These are phyloP conservation scores for Coriaria nepalensis DNA, from an alignment of 306 rosid species.

Conservation along the genomic window DNA sequence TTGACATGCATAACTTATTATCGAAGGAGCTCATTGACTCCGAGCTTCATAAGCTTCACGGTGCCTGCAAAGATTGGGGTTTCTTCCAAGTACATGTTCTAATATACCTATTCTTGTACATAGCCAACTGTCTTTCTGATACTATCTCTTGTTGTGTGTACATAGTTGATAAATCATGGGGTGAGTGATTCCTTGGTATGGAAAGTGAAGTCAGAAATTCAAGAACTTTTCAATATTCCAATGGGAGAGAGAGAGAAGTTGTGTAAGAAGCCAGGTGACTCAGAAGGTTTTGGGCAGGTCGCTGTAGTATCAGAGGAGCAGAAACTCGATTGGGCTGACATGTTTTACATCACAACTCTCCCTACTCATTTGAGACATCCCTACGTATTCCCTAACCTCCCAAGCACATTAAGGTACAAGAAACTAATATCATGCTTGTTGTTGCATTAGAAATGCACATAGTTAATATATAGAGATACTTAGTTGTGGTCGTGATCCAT, in stretches of 20 bases:
- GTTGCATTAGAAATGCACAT: too few species aligned
- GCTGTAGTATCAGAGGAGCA: conserved; percentile 33
- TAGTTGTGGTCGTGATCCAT: too few species aligned
- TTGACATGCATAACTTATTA: conserved; percentile 27
- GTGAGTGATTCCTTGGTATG: conserved; percentile 24
- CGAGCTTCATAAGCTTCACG: conserved; percentile 22
- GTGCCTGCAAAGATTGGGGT: conserved; percentile 46
- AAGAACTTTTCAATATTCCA: conserved; percentile 21
- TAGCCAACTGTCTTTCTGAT: too few species aligned
- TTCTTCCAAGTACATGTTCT: conserved; percentile 35
- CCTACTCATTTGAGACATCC: conserved; percentile 28
- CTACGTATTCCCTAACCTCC: conserved; percentile 29
- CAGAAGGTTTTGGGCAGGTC: conserved; percentile 35
- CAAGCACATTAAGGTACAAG: conserved; percentile 20
- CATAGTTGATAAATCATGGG: conserved; percentile 24
- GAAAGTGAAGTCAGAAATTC: conserved; percentile 20
- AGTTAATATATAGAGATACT: too few species aligned
- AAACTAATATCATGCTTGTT: too few species aligned
- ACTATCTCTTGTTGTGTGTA: too few species aligned
- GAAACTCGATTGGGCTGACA: conserved; percentile 40
- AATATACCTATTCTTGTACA: too few species aligned
- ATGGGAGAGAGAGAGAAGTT: conserved; percentile 29
- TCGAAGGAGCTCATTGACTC: conserved; percentile 7
- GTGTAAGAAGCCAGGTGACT: conserved; percentile 20
- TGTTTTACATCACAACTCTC: conserved; percentile 10